Evolutionary conservation across 257 asterid genomes (phyloP).

Genomic region (Solanum arcanum): DNA sequence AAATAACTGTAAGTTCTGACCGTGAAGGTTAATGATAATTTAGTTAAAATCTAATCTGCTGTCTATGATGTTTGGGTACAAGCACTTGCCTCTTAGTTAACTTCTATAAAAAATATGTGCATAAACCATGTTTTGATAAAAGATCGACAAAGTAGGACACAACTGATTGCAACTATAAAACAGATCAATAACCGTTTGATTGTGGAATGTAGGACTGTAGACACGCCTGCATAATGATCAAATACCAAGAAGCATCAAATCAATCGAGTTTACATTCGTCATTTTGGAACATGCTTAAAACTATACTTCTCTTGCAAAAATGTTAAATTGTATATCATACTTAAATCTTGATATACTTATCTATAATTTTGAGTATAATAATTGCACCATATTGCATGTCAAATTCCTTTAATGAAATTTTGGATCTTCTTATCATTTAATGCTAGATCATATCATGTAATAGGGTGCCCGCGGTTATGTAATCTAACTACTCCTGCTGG

Average conservation of each 20-base stretch:
- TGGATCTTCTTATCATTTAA: neutral
- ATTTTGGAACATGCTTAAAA: neutral
- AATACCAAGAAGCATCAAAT: neutral
- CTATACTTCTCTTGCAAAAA: neutral
- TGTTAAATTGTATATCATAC: neutral
- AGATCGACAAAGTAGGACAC: neutral
- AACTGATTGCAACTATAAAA: neutral
- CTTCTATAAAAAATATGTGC: neutral
- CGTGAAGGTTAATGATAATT: slow-evolving; percentile 25
- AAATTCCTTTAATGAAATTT: neutral
- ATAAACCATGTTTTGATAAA: neutral
- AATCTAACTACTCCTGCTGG: neutral
- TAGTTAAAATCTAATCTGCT: slow-evolving; percentile 2
- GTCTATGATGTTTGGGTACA: neutral
- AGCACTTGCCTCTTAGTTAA: neutral
- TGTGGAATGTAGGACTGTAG: neutral
- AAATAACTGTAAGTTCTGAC: slow-evolving; percentile 35
- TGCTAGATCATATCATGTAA: neutral
- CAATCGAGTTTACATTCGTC: neutral
- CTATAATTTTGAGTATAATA: neutral
- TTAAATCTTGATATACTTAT: neutral
- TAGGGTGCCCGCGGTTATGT: neutral
- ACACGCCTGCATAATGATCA: neutral
- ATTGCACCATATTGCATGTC: neutral
- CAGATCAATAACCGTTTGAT: neutral